Evolutionary conservation across 345 rosid genomes (phyloP).

Genomic region (Sisymbrium irio): DNA sequence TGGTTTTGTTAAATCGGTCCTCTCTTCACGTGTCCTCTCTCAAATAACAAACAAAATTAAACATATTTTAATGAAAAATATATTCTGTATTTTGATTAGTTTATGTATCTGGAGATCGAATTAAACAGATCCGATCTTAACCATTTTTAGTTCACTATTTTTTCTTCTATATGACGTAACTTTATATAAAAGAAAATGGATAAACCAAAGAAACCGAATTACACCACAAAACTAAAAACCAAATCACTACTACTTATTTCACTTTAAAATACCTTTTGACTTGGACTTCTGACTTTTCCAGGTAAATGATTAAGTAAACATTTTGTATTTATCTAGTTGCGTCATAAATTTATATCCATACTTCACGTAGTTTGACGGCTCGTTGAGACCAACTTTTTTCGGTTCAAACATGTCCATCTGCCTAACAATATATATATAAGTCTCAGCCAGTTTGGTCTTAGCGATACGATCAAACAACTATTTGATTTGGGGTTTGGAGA

Average conservation of each 20-base stretch:
- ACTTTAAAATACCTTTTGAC: neutral
- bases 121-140: neutral
- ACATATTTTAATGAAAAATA: too few species aligned
- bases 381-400: neutral
- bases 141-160: neutral
- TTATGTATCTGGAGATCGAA: neutral
- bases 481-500: neutral
- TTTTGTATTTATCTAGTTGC: neutral
- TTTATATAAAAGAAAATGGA: too few species aligned
- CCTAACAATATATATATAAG: neutral
- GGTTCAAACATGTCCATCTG: neutral
- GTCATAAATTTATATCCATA: neutral
- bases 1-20: neutral
- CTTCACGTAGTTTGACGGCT: conserved; percentile 11
- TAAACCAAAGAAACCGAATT: neutral
- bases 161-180: neutral
- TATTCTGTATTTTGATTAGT: neutral
- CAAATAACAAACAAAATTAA: too few species aligned
- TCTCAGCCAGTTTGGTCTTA: too few species aligned
- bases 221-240: neutral
- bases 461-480: neutral
- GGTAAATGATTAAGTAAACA: neutral
- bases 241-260: neutral
- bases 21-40: neutral
- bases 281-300: neutral